Evolutionary conservation across 2,329 filamentous ascomycete species (phyloP).

Genomic region (Exophiala mesophila): DNA sequence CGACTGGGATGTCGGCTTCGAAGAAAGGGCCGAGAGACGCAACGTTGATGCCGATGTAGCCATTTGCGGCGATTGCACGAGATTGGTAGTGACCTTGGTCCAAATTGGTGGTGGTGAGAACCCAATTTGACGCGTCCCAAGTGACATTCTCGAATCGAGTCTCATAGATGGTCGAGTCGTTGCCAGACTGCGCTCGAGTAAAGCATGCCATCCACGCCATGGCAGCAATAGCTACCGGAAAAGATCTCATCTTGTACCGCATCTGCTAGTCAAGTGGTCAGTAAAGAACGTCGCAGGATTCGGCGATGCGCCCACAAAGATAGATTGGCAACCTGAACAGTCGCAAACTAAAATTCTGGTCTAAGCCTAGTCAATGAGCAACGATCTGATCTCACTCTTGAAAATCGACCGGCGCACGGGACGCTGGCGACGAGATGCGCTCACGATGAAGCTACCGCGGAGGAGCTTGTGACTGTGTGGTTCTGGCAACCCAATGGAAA

Average conservation of each 20-base stretch:
- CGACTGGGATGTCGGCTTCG: slow-evolving; percentile 49
- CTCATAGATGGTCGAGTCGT: slow-evolving; percentile 35
- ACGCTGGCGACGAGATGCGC: no score
- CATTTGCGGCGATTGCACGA: slow-evolving; percentile 57
- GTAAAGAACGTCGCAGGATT: no score
- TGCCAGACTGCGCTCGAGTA: slow-evolving; percentile 12
- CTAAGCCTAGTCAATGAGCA: no score
- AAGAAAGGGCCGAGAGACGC: slow-evolving; percentile 61
- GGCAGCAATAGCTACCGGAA: slow-evolving; percentile 2
- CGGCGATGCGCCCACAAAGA: no score
- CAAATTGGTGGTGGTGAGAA: slow-evolving; percentile 48
- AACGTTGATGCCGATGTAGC: slow-evolving; percentile 61
- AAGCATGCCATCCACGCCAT: slow-evolving; percentile 5
- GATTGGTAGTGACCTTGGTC: slow-evolving; percentile 58
- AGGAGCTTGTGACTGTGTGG: no score
- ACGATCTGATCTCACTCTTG: no score
- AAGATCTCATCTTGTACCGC: not conserved
- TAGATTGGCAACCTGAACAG: no score
- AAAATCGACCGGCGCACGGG: no score
- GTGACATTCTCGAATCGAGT: slow-evolving; percentile 50
- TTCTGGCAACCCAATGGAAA: no score
- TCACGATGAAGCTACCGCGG: no score
- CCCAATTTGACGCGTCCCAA: slow-evolving; percentile 58
- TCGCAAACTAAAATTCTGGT: no score
- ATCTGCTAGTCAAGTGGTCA: no score